Base-by-base conservation (phyloP, 208 protist species). In the Willaertia magna region DNA sequence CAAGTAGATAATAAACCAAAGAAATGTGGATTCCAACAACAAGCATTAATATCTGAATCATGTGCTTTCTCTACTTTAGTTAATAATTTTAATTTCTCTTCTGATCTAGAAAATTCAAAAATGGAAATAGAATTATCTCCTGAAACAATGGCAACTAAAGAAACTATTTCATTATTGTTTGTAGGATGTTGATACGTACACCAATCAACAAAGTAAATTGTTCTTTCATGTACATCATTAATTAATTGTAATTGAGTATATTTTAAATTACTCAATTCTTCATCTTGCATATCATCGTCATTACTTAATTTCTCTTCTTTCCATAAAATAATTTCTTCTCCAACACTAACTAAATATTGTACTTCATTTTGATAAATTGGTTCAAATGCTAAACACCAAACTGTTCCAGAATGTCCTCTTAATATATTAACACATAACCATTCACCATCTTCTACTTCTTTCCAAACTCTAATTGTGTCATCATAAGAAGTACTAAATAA, bases 341-440 rank as follows among this genome's bases (percentile, higher is more conserved):
- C 43, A 39, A 48, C 43, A 83, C 46, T 55, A 34, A 55, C 78
- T 4, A 83, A 18, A 55, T 55, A 67, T 67, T 67, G 55, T 14
- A 26, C 26, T 9, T 67, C 26, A 34, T 67, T 26, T 1, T n/a
- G 51, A 59, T 42, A 61, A 51, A 16, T 51, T 48, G 87, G 87
- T 87, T 96, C 91, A 49, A 95, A 86, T n/a, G 91, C 89, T 59
- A 91, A 88, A 12, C 86, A 86, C 94, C 94, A 97, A 47, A 97
- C 95, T 26, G 95, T 97, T 9, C 85, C 87, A 40, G 91, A 90
- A 87, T 96, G 93, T 30, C 84, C 87, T 42, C 85, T 89, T 42
- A 96, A 88, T 84, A 88, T 93, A 84, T 95, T 91, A 49, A 89
- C 85, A 89, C 94, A 96, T 85, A 92, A 90, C 93, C 94, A 97